These are phyloP conservation scores for Erodium moschatum DNA, from an alignment of 441 rosid species.

Conservation along the genomic window DNA sequence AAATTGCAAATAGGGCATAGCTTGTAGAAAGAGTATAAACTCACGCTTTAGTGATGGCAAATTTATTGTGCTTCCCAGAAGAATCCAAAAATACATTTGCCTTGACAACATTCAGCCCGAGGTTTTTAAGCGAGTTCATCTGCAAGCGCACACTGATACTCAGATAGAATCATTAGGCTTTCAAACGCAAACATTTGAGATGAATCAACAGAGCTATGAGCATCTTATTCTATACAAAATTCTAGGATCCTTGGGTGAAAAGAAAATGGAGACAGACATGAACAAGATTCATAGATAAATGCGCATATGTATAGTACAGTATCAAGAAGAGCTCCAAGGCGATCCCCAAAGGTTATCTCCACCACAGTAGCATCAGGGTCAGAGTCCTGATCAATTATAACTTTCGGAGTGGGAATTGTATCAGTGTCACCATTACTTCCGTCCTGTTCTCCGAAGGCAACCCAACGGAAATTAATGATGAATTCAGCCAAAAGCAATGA, in stretches of 20 bases:
- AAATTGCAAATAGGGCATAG: not conserved
- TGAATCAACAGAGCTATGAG: not conserved
- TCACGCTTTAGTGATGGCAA: slow-evolving; percentile 76
- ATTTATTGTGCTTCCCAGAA: slow-evolving; percentile 91
- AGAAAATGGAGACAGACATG: not conserved
- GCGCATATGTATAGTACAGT: slow-evolving; percentile 40
- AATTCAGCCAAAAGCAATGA: not conserved
- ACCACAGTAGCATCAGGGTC: slow-evolving; percentile 79
- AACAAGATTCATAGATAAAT: slow-evolving; percentile 11
- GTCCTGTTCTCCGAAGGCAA: slow-evolving; percentile 38
- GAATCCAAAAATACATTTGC: slow-evolving; percentile 89
- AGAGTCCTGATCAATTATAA: slow-evolving; percentile 85
- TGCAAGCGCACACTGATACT: slow-evolving; percentile 27
- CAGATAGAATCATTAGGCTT: slow-evolving; percentile 15
- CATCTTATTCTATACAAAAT: too few relatives aligned
- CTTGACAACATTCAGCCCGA: slow-evolving; percentile 84
- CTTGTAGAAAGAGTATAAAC: slow-evolving; percentile 11
- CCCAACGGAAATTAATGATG: slow-evolving; percentile 13
- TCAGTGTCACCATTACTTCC: slow-evolving; percentile 56
- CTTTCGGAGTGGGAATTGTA: slow-evolving; percentile 69
- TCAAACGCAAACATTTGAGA: slow-evolving; percentile 2
- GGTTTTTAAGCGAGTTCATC: slow-evolving; percentile 93
- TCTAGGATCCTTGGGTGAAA: too few relatives aligned
- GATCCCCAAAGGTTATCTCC: slow-evolving; percentile 86
- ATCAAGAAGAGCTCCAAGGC: slow-evolving; percentile 93